These are phyloP conservation scores for Talaromyces atroroseus DNA, from an alignment of 2,329 filamentous ascomycete genomes.

Conservation along the genomic window DNA sequence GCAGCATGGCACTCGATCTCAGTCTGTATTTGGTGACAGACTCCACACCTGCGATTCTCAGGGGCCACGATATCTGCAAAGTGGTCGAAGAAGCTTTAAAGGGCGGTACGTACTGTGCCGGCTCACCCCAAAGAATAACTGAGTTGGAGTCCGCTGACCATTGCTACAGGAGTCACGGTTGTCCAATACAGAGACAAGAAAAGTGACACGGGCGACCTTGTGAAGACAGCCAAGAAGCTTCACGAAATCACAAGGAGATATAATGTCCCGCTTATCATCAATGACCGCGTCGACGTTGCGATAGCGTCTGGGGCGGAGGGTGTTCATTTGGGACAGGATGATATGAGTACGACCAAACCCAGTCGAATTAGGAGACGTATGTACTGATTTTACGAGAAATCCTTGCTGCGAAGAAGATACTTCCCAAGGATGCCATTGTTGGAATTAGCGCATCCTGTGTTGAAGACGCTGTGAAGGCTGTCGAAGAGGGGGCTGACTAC, in stretches of 20 bases:
- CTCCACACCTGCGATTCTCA: conserved; percentile 79
- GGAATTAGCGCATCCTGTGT: conserved; percentile 77
- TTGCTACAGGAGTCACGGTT: conserved; percentile 58
- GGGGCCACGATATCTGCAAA: conserved; percentile 60
- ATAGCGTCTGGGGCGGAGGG: conserved; percentile 81
- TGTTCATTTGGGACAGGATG: conserved; percentile 92
- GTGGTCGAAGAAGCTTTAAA: conserved; percentile 71
- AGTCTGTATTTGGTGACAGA: conserved; percentile 88
- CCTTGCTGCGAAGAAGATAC: conserved; percentile 60
- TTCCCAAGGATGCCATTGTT: conserved; percentile 75
- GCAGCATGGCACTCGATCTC: conserved; percentile 55
- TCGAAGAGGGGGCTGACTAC: conserved; percentile 76
- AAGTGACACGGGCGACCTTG: conserved; percentile 64
- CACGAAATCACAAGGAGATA: conserved; percentile 64
- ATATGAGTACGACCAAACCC: conserved; percentile 60
- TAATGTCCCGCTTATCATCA: conserved; percentile 78
- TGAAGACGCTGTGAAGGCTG: conserved; percentile 67
- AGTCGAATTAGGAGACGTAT: neutral
- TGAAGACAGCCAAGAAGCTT: conserved; percentile 64
- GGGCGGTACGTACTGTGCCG: conserved; percentile 52
- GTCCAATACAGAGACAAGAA: conserved; percentile 91
- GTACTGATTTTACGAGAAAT: neutral
- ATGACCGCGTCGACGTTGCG: conserved; percentile 87
- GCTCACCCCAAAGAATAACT: neutral
- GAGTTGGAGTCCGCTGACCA: neutral